Evolutionary conservation across 306 rosid genomes (phyloP), one percentile per base, ranked within the genome.

Genomic region (Chamaecrista fasciculata): DNA sequence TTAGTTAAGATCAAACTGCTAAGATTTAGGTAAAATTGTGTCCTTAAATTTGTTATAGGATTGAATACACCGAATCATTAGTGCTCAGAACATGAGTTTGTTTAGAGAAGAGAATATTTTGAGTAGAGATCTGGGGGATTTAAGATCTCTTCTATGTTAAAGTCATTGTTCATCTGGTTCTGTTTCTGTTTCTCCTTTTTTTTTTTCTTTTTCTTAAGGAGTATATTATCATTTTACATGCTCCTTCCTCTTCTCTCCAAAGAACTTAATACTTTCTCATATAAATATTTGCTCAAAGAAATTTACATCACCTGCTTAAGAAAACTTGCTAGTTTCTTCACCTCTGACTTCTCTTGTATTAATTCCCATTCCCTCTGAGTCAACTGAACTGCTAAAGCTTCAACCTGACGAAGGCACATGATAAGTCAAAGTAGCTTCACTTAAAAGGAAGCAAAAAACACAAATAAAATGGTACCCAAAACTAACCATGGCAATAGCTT

Each of bases 311-410:
- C 99, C 97, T 89, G 95, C 89, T 94, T 94, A 70, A 94, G 97
- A 86, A 94, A 94, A 82, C 70, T 87, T 56, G 97, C 96, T 64
- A 94, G 84, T 78, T 85, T 91, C 86, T 91, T 94, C 76, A 94
- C 99, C 82, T 94, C 99, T 3, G 95, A 62, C 86, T 91, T 94
- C 81, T 94, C 99, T 94, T 84, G 97, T 74, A 91, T 81, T 37
- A 83, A 80, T 59, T 83, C 87, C 69, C 87, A 84, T 73, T 83
- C 87, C 80, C 87, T 83, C 18, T 83, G 97, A 74, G 94, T 93
- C 84, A 93, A 79, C 74, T 93, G 98, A 79, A 93, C 89, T 29
- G 97, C 98, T 29, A 93, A 81, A 73, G 98, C 96, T 82, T 82
- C 86, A 52, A 82, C 86, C 86, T 82, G 66, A 61, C 66, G 66